These are phyloP conservation scores for Phylloporus sp. DNA, from an alignment of 768 basidiomycete species.

Conservation along the genomic window DNA sequence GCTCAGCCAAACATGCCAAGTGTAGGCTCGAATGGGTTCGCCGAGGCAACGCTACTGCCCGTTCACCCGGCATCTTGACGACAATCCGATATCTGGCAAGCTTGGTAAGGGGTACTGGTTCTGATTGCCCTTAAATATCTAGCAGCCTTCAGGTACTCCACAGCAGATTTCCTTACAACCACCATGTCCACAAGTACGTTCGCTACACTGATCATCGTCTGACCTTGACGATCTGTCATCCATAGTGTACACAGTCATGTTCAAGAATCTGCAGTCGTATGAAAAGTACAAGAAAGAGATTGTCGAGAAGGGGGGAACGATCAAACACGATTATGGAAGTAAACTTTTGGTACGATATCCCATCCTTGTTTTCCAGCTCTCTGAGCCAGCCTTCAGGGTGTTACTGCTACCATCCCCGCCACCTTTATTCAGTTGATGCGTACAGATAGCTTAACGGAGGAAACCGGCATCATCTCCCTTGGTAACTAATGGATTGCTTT, in stretches of 20 bases:
- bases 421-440: background rate
- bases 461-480: conserved; percentile 9
- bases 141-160: too few relatives aligned
- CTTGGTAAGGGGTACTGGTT: too few relatives aligned
- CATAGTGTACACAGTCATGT: conserved; percentile 13
- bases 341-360: background rate
- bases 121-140: too few relatives aligned
- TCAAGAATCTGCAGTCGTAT: conserved; percentile 4
- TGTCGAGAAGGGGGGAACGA: background rate
- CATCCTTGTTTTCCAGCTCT: background rate
- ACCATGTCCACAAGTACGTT: too few relatives aligned
- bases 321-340: conserved; percentile 10
- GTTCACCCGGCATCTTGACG: too few relatives aligned
- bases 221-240: background rate
- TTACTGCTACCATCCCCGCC: conserved; percentile 13
- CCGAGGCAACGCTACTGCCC: too few relatives aligned
- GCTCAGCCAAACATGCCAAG: too few relatives aligned
- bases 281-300: conserved; percentile 10
- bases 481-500: conserved; percentile 12
- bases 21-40: too few relatives aligned
- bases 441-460: too few relatives aligned
- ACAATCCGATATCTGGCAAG: too few relatives aligned
- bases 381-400: conserved; percentile 8
- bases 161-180: too few relatives aligned
- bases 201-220: too few relatives aligned